These are phyloP conservation scores for Salvia hispanica DNA, from an alignment of 257 asterid species.

Conservation along the genomic window DNA sequence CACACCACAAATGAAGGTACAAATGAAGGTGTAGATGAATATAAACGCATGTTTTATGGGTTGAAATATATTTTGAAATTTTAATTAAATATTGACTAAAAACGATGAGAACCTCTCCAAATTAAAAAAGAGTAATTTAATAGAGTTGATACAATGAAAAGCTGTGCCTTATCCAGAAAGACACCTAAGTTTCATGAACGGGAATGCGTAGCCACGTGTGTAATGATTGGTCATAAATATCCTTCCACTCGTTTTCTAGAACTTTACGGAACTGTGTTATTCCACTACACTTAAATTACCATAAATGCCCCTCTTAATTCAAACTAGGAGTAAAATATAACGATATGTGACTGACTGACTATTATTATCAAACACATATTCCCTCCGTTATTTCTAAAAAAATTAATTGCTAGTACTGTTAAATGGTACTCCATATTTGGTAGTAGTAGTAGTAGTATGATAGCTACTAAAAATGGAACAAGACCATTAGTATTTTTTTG, in stretches of 20 bases:
- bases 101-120: no score
- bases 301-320: constrained; percentile 16
- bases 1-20: no score
- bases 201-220: constrained; percentile 30
- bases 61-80: neutral
- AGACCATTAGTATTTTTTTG: no score
- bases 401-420: no score
- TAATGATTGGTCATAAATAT: constrained; percentile 26
- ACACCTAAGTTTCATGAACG: constrained; percentile 2
- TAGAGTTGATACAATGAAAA: neutral
- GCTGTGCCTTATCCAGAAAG: constrained; percentile 17
- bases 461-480: no score
- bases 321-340: no score
- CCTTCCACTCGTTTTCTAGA: constrained; percentile 24
- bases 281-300: constrained; percentile 28
- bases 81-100: neutral
- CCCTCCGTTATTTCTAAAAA: no score
- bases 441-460: no score
- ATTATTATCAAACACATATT: no score
- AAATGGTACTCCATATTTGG: no score
- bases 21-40: no score
- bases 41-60: neutral
- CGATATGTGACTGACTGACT: no score
- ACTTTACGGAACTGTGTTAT: constrained; percentile 12
- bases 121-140: neutral